Percentiles rank a stretch among this genome's conserved stretches.
Conservation (phyloP, 257 asterid genomes). For the Solanum boliviense region DNA sequence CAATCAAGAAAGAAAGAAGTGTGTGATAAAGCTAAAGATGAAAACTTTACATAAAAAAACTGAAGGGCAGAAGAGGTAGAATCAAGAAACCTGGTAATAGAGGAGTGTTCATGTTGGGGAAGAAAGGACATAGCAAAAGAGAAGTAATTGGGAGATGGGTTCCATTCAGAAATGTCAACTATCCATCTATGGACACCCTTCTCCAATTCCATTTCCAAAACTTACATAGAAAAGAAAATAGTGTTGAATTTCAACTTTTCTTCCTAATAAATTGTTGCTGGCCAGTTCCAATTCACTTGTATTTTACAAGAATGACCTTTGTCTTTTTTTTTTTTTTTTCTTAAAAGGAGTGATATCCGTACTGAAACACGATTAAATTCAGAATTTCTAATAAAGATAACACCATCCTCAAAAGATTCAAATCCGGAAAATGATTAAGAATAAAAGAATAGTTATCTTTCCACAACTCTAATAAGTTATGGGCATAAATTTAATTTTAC, state of each 20-base stretch:
- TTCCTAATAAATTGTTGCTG: background rate
- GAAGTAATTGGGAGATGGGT: conserved; percentile 47
- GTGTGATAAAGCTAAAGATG: background rate
- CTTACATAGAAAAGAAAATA: background rate
- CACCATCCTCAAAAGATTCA: too few species aligned
- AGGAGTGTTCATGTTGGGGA: conserved; percentile 47
- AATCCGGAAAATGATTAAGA: too few species aligned
- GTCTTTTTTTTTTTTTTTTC: too few species aligned
- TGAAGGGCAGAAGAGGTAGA: background rate
- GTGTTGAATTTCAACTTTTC: background rate
- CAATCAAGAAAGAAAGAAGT: background rate
- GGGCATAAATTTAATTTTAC: background rate
- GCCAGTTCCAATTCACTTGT: background rate
- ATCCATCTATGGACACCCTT: conserved; percentile 64
- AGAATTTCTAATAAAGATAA: too few species aligned
- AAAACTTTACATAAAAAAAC: background rate
- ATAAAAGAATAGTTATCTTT: too few species aligned
- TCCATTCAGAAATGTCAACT: conserved; percentile 56
- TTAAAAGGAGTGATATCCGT: too few species aligned
- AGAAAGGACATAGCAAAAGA: conserved; percentile 36
- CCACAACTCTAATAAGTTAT: too few species aligned
- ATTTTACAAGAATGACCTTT: background rate
- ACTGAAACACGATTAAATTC: too few species aligned
- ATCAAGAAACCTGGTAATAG: conserved; percentile 45
- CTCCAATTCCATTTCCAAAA: conserved; percentile 24